Conservation (phyloP, 2,329 filamentous ascomycete genomes). For the Plenodomus lindquistii region DNA sequence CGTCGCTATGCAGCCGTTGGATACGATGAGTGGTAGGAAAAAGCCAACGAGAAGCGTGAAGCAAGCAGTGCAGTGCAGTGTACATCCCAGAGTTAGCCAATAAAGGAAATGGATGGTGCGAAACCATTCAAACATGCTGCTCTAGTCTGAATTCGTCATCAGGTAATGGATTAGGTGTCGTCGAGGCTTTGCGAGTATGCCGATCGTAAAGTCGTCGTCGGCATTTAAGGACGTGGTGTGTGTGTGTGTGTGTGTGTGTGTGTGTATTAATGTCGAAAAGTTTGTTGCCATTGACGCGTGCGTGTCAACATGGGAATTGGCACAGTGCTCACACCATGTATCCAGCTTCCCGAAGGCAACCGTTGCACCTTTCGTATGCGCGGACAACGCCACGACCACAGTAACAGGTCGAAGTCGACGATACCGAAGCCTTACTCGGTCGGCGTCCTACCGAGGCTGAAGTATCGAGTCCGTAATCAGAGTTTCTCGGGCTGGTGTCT, state of each 20-base stretch:
- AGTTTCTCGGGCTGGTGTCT: conserved; percentile 58
- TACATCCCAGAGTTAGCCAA: not conserved
- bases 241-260: too few species aligned
- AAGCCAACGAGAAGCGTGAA: conserved; percentile 24
- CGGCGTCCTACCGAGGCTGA: conserved; percentile 30
- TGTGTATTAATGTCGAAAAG: too few species aligned
- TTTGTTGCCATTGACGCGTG: conserved; percentile 2
- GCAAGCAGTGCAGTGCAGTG: not conserved
- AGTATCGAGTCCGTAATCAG: conserved; percentile 50
- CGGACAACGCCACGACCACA: conserved; percentile 46
- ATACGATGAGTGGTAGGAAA: conserved; percentile 7
- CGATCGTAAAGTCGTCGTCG: not conserved
- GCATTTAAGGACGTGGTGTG: conserved; percentile 1
- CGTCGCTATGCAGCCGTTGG: conserved; percentile 41
- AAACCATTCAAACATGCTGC: not conserved
- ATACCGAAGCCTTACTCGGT: conserved; percentile 41
- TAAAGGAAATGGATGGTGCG: not conserved
- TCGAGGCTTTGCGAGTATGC: conserved; percentile 1
- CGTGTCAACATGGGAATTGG: not conserved
- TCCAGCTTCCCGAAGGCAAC: conserved; percentile 49
- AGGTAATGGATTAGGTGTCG: not conserved
- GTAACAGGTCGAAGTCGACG: conserved; percentile 32
- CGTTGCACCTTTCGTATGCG: conserved; percentile 49
- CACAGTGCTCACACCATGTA: conserved; percentile 27
- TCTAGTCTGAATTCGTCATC: conserved; percentile 4